These are phyloP conservation scores for Ceratorhiza oryzae-sativae DNA, from an alignment of 1,284 basidiomycete species.

Conservation along the genomic window DNA sequence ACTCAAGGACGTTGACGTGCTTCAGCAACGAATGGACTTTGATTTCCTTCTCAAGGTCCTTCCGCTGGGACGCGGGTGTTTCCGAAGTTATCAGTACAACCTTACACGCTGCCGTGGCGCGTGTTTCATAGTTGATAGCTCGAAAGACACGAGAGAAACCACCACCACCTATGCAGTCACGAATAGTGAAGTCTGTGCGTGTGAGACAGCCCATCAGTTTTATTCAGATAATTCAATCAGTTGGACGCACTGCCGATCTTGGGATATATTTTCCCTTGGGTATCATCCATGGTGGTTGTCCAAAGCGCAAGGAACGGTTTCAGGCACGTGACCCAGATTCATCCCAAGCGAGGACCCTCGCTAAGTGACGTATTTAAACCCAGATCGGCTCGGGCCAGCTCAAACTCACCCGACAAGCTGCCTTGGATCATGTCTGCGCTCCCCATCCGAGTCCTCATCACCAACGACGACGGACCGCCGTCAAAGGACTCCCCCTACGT, in stretches of 20 bases:
- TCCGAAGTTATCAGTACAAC: conserved; percentile 68
- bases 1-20: conserved; percentile 84
- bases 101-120: conserved; percentile 84
- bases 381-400: neutral
- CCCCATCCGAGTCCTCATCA: conserved; percentile 37
- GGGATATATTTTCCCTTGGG: conserved; percentile 20
- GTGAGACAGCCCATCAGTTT: no score
- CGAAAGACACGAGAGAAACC: conserved; percentile 83
- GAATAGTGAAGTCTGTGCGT: conserved; percentile 13
- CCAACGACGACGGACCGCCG: conserved; percentile 89
- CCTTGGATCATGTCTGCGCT: conserved; percentile 10
- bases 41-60: conserved; percentile 92
- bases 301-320: neutral
- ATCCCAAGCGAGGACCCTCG: conserved; percentile 10
- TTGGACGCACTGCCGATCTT: conserved; percentile 24
- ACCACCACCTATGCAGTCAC: conserved; percentile 81
- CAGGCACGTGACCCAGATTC: conserved; percentile 14
- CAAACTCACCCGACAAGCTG: neutral
- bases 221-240: no score
- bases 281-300: conserved; percentile 31
- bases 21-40: conserved; percentile 86
- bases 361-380: conserved; percentile 8
- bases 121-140: conserved; percentile 72
- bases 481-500: conserved; percentile 82
- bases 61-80: conserved; percentile 70